phyloP scores from a whole-genome alignment of 495 filamentous ascomycete species.

The Daldinia childiae region DNA sequence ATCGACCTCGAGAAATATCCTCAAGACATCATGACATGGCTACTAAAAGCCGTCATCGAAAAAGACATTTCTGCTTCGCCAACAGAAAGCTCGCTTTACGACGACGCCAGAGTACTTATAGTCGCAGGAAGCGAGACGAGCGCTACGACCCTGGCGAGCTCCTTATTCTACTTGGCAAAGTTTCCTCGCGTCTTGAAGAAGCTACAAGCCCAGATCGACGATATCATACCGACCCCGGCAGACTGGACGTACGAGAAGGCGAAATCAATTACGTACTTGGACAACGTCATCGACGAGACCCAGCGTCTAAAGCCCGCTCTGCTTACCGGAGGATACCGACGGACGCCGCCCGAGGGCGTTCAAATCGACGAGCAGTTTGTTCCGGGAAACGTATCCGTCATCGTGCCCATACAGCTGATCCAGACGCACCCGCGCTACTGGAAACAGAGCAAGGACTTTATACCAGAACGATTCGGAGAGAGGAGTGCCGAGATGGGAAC shows the following conservation, averaged over 20 bases:
- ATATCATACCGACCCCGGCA: slow-evolving; percentile 14
- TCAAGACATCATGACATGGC: slow-evolving; percentile 41
- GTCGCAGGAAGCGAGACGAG: slow-evolving; percentile 43
- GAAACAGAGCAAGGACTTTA: slow-evolving; percentile 54
- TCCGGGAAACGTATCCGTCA: slow-evolving; percentile 53
- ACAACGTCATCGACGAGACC: slow-evolving; percentile 63
- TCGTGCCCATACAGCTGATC: slow-evolving; percentile 37
- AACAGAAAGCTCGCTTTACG: slow-evolving; percentile 11
- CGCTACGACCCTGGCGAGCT: slow-evolving; percentile 10
- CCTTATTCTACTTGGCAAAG: slow-evolving; percentile 35
- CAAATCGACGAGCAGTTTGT: slow-evolving; percentile 59
- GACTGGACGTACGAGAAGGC: slow-evolving; percentile 42
- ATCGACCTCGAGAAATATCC: slow-evolving; percentile 22
- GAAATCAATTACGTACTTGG: slow-evolving; percentile 47
- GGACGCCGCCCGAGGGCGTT: slow-evolving; percentile 58
- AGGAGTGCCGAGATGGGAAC: slow-evolving; percentile 53
- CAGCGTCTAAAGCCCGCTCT: slow-evolving; percentile 60
- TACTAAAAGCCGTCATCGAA: slow-evolving; percentile 36
- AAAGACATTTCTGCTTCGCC: slow-evolving; percentile 35
- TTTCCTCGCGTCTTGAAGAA: slow-evolving; percentile 27
- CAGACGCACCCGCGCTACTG: slow-evolving; percentile 54
- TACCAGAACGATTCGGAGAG: slow-evolving; percentile 55
- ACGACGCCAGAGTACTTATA: slow-evolving; percentile 34
- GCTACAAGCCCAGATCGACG: slow-evolving; percentile 29
- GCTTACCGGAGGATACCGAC: slow-evolving; percentile 45